These are phyloP conservation scores for Chaetomium globosum DNA, from an alignment of 2,329 filamentous ascomycete species.

Conservation along the genomic window DNA sequence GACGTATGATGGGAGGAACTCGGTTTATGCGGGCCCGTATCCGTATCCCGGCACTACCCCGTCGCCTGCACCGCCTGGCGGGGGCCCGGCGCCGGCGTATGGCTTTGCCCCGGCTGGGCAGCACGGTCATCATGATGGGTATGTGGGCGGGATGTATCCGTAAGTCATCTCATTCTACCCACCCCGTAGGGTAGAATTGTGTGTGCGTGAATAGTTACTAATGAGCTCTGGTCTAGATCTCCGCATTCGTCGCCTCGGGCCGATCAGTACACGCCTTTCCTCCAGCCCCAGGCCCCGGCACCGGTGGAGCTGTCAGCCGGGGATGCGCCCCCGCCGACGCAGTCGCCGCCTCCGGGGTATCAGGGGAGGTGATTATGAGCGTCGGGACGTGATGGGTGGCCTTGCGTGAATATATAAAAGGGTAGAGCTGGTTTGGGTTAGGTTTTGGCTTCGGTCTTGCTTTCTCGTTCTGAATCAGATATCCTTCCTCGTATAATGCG, in stretches of 20 bases:
- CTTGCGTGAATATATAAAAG: slow-evolving; percentile 1
- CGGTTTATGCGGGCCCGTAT: slow-evolving; percentile 5
- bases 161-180: no score
- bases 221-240: slow-evolving; percentile 12
- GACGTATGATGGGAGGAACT: slow-evolving; percentile 34
- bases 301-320: slow-evolving; percentile 45
- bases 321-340: slow-evolving; percentile 35
- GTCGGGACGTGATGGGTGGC: slow-evolving; percentile 10
- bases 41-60: background rate
- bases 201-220: background rate
- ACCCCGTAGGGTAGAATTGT: no score
- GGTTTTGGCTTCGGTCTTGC: background rate
- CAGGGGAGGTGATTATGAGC: slow-evolving; percentile 38
- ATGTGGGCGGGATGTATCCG: slow-evolving; percentile 19
- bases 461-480: background rate
- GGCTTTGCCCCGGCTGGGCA: background rate
- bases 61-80: slow-evolving; percentile 6
- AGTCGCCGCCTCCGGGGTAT: slow-evolving; percentile 45
- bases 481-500: background rate
- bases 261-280: slow-evolving; percentile 17
- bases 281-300: slow-evolving; percentile 27
- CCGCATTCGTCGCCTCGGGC: slow-evolving; percentile 21
- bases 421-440: background rate
- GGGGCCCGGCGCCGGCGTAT: background rate
- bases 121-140: slow-evolving; percentile 13